Conservation (phyloP, 2,329 filamentous ascomycete genomes). For the Neofusicoccum laricinum region DNA sequence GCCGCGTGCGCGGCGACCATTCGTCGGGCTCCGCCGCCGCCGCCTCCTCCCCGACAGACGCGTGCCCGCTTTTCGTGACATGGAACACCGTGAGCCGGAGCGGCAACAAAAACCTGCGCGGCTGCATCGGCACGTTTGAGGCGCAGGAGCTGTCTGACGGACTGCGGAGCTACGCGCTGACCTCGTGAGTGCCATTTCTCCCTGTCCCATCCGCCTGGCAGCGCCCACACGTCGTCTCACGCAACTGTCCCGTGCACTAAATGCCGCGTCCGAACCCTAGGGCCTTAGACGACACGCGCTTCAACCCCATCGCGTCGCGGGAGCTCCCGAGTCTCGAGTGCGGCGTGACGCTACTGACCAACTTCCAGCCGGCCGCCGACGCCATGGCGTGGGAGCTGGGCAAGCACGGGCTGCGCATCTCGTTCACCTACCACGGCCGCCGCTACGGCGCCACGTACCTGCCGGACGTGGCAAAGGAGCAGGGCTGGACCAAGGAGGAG, state of each 20-base stretch:
- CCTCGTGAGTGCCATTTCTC: conserved; percentile 54
- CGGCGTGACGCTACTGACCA: conserved; percentile 74
- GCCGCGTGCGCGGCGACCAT: conserved; percentile 23
- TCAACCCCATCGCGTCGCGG: conserved; percentile 52
- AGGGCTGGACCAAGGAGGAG: conserved; percentile 94
- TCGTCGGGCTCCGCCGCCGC: conserved; percentile 35
- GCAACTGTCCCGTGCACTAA: background rate
- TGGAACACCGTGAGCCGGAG: conserved; percentile 74
- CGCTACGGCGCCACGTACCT: conserved; percentile 86
- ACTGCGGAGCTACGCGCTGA: conserved; percentile 76
- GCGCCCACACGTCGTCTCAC: background rate
- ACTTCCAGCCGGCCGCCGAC: conserved; percentile 74
- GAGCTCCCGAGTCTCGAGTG: conserved; percentile 39
- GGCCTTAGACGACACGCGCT: conserved; percentile 63
- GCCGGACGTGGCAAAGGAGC: conserved; percentile 85
- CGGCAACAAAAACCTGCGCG: conserved; percentile 69
- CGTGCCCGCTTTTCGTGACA: conserved; percentile 84
- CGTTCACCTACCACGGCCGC: conserved; percentile 70
- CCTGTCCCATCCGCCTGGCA: background rate
- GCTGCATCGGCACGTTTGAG: conserved; percentile 96
- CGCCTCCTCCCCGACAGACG: conserved; percentile 32
- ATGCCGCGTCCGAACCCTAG: conserved; percentile 34
- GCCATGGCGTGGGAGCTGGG: conserved; percentile 84
- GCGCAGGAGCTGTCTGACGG: conserved; percentile 69
- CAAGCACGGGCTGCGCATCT: conserved; percentile 81